phyloP scores from a whole-genome alignment of 768 basidiomycete genomes.

The Mycena vitilis region DNA sequence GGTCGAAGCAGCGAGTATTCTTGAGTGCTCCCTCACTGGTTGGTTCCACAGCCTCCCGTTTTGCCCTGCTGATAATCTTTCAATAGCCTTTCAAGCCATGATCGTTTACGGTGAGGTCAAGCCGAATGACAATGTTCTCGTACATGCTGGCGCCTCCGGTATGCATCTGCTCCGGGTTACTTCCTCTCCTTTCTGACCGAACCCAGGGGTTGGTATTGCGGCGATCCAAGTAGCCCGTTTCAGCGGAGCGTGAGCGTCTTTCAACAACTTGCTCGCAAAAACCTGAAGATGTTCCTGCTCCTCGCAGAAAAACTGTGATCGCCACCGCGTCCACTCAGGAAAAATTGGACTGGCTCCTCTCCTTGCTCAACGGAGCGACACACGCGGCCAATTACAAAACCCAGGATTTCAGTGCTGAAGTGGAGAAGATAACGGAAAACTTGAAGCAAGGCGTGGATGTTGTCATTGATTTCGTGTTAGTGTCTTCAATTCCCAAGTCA shows the following conservation, averaged over 20 bases:
- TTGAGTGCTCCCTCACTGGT: slow-evolving; percentile 92
- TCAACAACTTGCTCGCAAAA: slow-evolving; percentile 12
- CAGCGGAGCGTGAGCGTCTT: slow-evolving; percentile 71
- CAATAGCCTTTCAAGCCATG: slow-evolving; percentile 59
- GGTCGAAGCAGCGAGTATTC: slow-evolving; percentile 88
- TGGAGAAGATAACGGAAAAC: slow-evolving; percentile 74
- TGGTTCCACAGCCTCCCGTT: slow-evolving; percentile 31
- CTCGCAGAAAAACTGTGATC: slow-evolving; percentile 71
- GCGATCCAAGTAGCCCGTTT: slow-evolving; percentile 88
- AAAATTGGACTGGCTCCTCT: slow-evolving; percentile 82
- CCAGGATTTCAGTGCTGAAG: slow-evolving; percentile 75
- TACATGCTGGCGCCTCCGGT: slow-evolving; percentile 91
- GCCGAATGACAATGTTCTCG: slow-evolving; percentile 77
- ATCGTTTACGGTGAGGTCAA: slow-evolving; percentile 77
- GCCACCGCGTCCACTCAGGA: slow-evolving; percentile 88
- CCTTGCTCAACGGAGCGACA: slow-evolving; percentile 75
- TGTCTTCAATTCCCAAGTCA: not conserved
- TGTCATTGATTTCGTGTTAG: slow-evolving; percentile 81
- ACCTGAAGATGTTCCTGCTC: slow-evolving; percentile 5
- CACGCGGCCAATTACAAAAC: slow-evolving; percentile 88
- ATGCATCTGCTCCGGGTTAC: not conserved
- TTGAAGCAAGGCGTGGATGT: slow-evolving; percentile 85
- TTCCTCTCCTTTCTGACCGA: not conserved
- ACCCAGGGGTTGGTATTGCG: slow-evolving; percentile 78
- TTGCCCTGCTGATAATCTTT: slow-evolving; percentile 9